Evolutionary conservation across 441 rosid species (phyloP).

Genomic region (Jatropha multifida): DNA sequence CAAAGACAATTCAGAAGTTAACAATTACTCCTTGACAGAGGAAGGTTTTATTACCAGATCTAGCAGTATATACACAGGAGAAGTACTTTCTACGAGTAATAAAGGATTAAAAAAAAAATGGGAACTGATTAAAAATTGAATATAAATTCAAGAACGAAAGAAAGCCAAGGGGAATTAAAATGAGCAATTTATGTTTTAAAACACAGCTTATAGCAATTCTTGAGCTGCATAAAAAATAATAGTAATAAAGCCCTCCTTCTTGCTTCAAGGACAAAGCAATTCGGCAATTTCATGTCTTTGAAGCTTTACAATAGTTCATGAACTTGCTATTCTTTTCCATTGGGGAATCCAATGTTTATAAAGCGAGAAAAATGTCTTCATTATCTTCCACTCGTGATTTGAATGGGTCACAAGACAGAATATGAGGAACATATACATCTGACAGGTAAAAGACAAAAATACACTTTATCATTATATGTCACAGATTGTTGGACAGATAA

Average conservation of each 20-base stretch:
- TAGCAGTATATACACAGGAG: neutral
- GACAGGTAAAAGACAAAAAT: neutral
- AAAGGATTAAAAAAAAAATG: neutral
- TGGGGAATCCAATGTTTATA: neutral
- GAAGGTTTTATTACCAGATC: slow-evolving; percentile 9
- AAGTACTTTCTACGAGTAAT: neutral
- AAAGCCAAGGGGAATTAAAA: neutral
- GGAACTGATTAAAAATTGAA: neutral
- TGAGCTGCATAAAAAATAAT: neutral
- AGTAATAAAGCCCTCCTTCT: neutral
- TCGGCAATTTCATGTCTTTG: neutral
- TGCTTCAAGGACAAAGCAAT: neutral
- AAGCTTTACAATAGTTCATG: neutral
- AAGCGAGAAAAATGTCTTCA: neutral
- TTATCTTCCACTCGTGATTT: neutral
- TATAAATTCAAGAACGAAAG: neutral
- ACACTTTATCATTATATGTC: neutral
- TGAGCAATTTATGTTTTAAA: neutral
- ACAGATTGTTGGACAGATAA: neutral
- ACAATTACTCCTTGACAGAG: neutral
- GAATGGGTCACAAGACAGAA: neutral
- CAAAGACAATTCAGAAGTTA: slow-evolving; percentile 26
- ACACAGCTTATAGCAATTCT: slow-evolving; percentile 5
- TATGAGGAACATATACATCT: neutral
- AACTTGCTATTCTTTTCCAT: neutral